These are phyloP conservation scores for Medakamo hakoo DNA, from an alignment of 139 green algal genomes.

Conservation along the genomic window DNA sequence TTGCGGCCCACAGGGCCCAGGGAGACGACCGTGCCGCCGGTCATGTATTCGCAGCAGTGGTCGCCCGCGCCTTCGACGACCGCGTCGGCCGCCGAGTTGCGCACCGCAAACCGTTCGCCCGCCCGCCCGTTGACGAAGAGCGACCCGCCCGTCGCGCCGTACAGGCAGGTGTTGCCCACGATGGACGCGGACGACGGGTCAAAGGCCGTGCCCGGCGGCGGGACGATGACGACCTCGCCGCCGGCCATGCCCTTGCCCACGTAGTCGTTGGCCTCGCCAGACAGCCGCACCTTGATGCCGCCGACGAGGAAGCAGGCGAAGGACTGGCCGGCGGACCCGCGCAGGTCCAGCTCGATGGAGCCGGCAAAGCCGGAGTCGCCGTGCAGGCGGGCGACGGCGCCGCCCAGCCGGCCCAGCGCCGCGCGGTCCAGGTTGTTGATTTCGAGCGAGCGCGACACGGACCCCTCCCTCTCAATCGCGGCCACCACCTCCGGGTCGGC, in stretches of 20 bases:
- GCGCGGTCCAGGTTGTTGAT: slow-evolving; percentile 81
- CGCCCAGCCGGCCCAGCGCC: slow-evolving; percentile 54
- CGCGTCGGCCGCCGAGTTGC: slow-evolving; percentile 80
- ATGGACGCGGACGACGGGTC: slow-evolving; percentile 37
- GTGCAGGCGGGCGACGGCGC: slow-evolving; percentile 62
- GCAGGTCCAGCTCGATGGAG: slow-evolving; percentile 56
- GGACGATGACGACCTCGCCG: slow-evolving; percentile 81
- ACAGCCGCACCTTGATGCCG: slow-evolving; percentile 64
- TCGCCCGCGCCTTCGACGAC: slow-evolving; percentile 94
- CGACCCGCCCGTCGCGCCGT: slow-evolving; percentile 86
- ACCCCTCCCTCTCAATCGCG: slow-evolving; percentile 29
- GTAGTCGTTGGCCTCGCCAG: slow-evolving; percentile 98
- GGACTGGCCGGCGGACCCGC: slow-evolving; percentile 66
- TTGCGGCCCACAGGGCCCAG: slow-evolving; percentile 64
- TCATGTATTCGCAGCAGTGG: slow-evolving; percentile 99
- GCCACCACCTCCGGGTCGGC: slow-evolving; percentile 55
- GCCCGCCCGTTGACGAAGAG: slow-evolving; percentile 86
- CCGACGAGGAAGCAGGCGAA: slow-evolving; percentile 71
- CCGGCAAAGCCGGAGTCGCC: slow-evolving; percentile 65
- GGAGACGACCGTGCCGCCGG: slow-evolving; percentile 32
- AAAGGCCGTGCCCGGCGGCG: slow-evolving; percentile 25
- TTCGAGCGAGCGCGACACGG: slow-evolving; percentile 28
- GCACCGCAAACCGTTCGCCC: slow-evolving; percentile 62
- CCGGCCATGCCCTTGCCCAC: slow-evolving; percentile 97
- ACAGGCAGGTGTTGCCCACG: slow-evolving; percentile 97